A percentile compares a stretch with the other conserved stretches of the same genome.
Conservation (phyloP, 306 rosid species). For the Fragaria nilgerrensis region DNA sequence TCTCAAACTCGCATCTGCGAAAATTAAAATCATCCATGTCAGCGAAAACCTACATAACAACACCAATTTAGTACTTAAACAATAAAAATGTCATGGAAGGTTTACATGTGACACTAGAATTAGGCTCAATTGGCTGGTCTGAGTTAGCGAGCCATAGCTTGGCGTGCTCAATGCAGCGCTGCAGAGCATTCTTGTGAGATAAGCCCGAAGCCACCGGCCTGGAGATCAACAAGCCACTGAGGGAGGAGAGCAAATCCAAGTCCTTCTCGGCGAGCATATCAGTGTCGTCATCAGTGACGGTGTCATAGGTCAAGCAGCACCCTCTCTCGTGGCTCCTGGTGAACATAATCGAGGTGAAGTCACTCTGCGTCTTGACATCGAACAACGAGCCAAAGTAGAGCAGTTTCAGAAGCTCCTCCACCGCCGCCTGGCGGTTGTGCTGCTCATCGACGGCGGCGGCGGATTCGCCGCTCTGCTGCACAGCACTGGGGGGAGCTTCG, state of each 20-base stretch:
- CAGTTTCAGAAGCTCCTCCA: constrained; percentile 74
- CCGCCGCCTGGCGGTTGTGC: constrained; percentile 19
- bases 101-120: constrained; percentile 68
- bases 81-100: background rate
- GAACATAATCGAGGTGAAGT: constrained; percentile 77
- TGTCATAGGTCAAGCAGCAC: constrained; percentile 90
- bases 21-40: background rate
- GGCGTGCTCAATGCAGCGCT: constrained; percentile 85
- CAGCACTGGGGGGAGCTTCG: background rate
- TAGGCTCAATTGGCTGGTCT: constrained; percentile 60
- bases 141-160: constrained; percentile 72
- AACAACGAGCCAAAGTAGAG: constrained; percentile 88
- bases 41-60: background rate
- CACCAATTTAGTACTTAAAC: background rate
- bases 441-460: constrained; percentile 1
- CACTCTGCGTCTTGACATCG: constrained; percentile 84
- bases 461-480: constrained; percentile 2
- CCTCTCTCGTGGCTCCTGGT: constrained; percentile 90
- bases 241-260: constrained; percentile 65
- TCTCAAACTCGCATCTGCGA: constrained; percentile 71
- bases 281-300: constrained; percentile 91
- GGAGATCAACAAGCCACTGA: constrained; percentile 64
- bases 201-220: constrained; percentile 79
- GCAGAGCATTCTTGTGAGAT: constrained; percentile 80
- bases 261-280: constrained; percentile 91